phyloP scores from a whole-genome alignment of 208 protist genomes.

The Leishmania gerbilli region DNA sequence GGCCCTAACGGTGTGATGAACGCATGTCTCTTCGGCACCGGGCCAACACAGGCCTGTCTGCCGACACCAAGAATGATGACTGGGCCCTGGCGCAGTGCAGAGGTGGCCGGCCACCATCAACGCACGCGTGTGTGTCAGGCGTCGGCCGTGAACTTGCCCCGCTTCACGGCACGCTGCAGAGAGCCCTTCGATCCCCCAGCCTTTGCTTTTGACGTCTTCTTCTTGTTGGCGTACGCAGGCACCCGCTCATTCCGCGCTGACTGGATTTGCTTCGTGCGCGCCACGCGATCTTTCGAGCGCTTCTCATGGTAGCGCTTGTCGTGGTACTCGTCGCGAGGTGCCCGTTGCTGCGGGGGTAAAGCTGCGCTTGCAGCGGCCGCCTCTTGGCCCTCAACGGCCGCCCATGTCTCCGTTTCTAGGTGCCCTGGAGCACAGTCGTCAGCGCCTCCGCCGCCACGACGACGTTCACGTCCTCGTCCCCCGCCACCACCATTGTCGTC shows the following conservation, averaged over 20 bases:
- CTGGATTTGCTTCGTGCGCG: conserved; percentile 49
- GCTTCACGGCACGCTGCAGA: conserved; percentile 24
- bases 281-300: conserved; percentile 46
- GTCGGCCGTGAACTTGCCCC: conserved; percentile 18
- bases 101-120: not conserved
- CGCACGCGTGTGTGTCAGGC: not conserved
- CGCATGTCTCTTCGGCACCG: not conserved
- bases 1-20: not conserved
- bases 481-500: not conserved
- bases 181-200: conserved; percentile 16
- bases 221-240: conserved; percentile 70
- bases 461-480: conserved; percentile 10
- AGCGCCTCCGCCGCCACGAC: not conserved
- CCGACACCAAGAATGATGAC: not conserved
- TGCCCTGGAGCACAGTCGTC: not conserved
- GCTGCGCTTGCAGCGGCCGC: not conserved
- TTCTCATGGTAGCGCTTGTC: conserved; percentile 74
- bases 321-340: conserved; percentile 67
- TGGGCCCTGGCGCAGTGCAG: not conserved
- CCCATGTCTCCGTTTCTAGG: not conserved
- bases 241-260: conserved; percentile 22
- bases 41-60: not conserved
- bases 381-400: not conserved
- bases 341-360: conserved; percentile 2
- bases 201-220: conserved; percentile 53